A percentile compares a stretch with the other conserved stretches of the same genome.
Conservation (phyloP, 176 grass and related monocot genomes). For the Aegilops speltoides region DNA sequence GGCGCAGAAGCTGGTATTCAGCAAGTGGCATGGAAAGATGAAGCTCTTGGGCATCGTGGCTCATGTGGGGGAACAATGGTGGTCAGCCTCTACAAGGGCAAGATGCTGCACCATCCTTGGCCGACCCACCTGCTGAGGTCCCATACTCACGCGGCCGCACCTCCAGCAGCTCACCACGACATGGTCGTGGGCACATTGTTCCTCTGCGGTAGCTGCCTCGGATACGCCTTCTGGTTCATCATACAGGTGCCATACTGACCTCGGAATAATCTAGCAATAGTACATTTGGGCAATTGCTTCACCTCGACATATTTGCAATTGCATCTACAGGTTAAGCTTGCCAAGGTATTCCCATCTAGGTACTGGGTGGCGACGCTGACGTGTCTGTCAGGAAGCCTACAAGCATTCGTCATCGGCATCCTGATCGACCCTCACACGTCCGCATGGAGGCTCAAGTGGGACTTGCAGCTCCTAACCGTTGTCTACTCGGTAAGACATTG, state of each 20-base stretch:
- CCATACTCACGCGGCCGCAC: neutral
- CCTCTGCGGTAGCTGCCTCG: constrained; percentile 20
- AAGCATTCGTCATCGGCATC: constrained; percentile 14
- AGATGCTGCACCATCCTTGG: constrained; percentile 23
- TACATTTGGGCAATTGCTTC: neutral
- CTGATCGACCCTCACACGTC: neutral
- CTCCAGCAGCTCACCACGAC: neutral
- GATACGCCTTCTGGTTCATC: constrained; percentile 42
- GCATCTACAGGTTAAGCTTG: constrained; percentile 23
- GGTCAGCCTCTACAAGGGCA: constrained; percentile 34
- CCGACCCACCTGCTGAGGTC: constrained; percentile 4
- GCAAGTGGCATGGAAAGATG: constrained; percentile 8
- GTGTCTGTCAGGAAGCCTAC: constrained; percentile 29
- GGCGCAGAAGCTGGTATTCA: constrained; percentile 39
- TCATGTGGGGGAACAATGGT: constrained; percentile 46
- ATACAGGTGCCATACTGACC: neutral
- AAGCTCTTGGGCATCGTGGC: constrained; percentile 43
- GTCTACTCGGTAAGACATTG: constrained; percentile 39
- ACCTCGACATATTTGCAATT: neutral
- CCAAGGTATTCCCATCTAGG: constrained; percentile 34
- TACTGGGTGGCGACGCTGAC: constrained; percentile 40
- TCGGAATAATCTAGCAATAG: no score
- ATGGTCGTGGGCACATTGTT: constrained; percentile 33
- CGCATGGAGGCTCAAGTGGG: constrained; percentile 41
- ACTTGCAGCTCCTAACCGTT: constrained; percentile 34